Base-by-base conservation (phyloP, 495 filamentous ascomycete species). In the Aspergillus bridgeri region DNA sequence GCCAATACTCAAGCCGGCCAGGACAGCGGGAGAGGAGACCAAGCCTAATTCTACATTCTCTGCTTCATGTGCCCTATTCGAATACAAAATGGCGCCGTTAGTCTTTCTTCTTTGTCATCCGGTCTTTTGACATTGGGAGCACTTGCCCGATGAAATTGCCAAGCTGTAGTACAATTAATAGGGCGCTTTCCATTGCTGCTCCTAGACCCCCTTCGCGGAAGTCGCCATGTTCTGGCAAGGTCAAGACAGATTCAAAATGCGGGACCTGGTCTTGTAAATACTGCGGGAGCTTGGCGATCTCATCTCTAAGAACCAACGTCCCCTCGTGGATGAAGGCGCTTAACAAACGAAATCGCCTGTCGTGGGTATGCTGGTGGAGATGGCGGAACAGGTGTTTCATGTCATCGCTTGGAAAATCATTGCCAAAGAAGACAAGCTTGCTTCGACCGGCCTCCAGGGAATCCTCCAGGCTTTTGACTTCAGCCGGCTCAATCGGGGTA, bases 381-480 rank as follows among this genome's bases (percentile, higher is more conserved):
- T 63, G 63, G 19, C 76, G 75, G 42, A 78, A 71, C 1, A 81
- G 63, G 22, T 72, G 55, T 22, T 63, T 48, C 15, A 78, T 53
- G 56, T 78, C 74, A 29, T 76, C 74, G 42, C 60, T 63, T 15
- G 73, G 73, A 51, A 75, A 73, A 43, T 75, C 71, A 54, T 79
- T 78, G 57, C 70, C 68, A 56, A 79, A 80, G 63, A 68, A 77
- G 17, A 66, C 45, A 21, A 78, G 57, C 58, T 45, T 45, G 25
- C 25, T 27, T 27, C 25, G 4, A 27, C 25, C 25, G 25, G 25
- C 25, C 25, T 27, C 25, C 25, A 27, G 25, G 25, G 25, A 27
- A 27, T 27, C 25, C 25, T 27, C 25, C 25, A 27, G 25, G 25
- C 25, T 27, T 27, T 27, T 27, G 25, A 27, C 25, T 27, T 27